Base-by-base conservation (phyloP, 1,284 basidiomycete species). In the Trametes pubescens region DNA sequence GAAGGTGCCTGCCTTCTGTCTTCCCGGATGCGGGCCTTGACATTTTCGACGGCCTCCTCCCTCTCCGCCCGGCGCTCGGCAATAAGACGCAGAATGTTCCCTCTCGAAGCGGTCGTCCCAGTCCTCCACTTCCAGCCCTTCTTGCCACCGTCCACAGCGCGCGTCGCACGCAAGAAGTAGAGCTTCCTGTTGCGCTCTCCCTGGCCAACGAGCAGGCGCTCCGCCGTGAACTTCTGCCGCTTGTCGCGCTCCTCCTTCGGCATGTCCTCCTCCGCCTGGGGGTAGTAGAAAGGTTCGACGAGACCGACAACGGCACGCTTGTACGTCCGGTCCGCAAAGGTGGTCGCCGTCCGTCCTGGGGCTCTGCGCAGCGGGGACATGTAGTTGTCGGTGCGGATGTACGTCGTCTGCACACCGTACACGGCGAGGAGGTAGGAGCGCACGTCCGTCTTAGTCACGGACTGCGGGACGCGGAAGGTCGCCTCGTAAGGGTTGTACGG, bases 401-500 rank as follows among this genome's bases (percentile, higher is more conserved):
- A 98, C 9, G 96, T 98, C 60, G 91, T 91, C 72, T 89, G 82
- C 46, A 98, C 90, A 67, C 93, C 93, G 74, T 98, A 98, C 48
- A 92, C 86, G 32, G 94, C 84, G 40, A 80, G 79, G 34, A 98
- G 86, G 77, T 98, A 97, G 2, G 92, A 92, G 51, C 95, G 89
- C 37, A 98, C 81, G 78, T 96, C 94, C 66, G 91, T 94, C 80
- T 98, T 98, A 61, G 95, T 97, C 79, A 97, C 84, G 57, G 87
- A 89, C 63, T 89, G 89, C 1, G 92, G 88, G 47, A 98, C 86
- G 62, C 94, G 92, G 83, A 98, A 98, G 1, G 96, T 98, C 8
- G 96, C 96, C 76, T 95, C 92, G 81, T 91, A 96, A 1, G 95
- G 93, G 71, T 98, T 97, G 83, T 98, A 98, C 5, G 93, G 82